Conservation (phyloP, 202 grass and related monocot genomes). For the Elaeis oleifera region DNA sequence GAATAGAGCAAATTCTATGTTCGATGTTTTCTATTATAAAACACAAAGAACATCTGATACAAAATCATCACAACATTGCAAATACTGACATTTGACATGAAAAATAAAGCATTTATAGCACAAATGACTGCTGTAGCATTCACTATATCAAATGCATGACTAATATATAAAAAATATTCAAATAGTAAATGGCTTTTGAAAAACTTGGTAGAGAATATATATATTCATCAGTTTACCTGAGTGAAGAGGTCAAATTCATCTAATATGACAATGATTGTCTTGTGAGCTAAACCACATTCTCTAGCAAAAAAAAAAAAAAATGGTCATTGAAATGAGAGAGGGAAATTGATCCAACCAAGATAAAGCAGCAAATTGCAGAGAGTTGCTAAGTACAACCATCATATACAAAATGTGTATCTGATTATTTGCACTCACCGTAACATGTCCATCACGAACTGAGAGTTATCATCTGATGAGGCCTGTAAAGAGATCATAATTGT, state of each 20-base stretch:
- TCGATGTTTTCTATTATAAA: no score
- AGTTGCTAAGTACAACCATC: no score
- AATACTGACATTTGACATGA: no score
- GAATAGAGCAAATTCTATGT: no score
- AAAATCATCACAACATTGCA: no score
- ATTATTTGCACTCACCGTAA: conserved; percentile 39
- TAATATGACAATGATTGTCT: conserved; percentile 66
- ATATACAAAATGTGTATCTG: no score
- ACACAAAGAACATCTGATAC: no score
- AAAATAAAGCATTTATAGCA: no score
- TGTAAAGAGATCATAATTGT: conserved; percentile 19
- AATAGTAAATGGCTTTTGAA: no score
- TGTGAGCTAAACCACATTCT: conserved; percentile 86
- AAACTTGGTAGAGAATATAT: neutral
- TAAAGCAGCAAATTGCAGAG: neutral
- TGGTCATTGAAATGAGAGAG: conserved; percentile 11
- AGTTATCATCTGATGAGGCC: conserved; percentile 96
- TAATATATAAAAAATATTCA: no score
- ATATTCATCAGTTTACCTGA: conserved; percentile 46
- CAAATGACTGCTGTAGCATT: no score
- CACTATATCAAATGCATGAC: no score
- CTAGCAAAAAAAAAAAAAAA: conserved; percentile 23
- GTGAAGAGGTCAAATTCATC: conserved; percentile 92
- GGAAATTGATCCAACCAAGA: conserved; percentile 5
- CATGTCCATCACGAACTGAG: conserved; percentile 83